Evolutionary conservation across 306 rosid species (phyloP), one percentile per base, ranked within the genome.

Genomic region (Cyclanthera cordifolia): DNA sequence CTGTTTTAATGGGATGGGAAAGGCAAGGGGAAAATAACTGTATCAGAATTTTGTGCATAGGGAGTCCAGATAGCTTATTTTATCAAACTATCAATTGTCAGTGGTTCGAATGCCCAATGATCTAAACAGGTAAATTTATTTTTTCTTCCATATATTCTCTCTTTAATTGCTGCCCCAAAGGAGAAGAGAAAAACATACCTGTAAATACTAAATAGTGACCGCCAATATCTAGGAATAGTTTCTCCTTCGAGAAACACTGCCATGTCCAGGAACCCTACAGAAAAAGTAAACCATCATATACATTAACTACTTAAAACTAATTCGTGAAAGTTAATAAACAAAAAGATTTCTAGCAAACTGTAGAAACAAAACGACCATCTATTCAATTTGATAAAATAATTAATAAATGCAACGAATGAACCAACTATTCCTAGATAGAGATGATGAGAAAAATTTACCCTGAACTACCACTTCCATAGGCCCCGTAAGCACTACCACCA

Each of bases 1-100:
- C 97, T 94, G 97, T 94, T 88, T 90, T 82, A 82, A 80, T 79
- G 87, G 99, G 95, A 85, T 76, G 94, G 95, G 95, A 80, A 81
- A 90, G 91, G 90, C 87, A 91, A 73, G 82, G 94, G 95, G 85
- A 90, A 89, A 88, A 90, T 76, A 93, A 79, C 81, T 77, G 85
- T 85, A 94, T 94, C 97, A 94, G 97, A 81, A 82, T 83, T 85
- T 75, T 85, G 77, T 64, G 68, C 49, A 76, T 41, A 76, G 91
- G 96, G 94, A 77, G 80, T 78, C 78, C 71, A 86, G 95, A 83
- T 82, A 86, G 95, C 87, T 83, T 69, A 51, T 43, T 72, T 46
- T 13, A 57, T 25, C 55, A 55, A 72, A 55, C 75, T 58, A 72
- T 25, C 69, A 57, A 71, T 54, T 28, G 69, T 60, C 75, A 43